Conservation (phyloP, 495 filamentous ascomycete genomes). For the Acidomyces sp. region DNA sequence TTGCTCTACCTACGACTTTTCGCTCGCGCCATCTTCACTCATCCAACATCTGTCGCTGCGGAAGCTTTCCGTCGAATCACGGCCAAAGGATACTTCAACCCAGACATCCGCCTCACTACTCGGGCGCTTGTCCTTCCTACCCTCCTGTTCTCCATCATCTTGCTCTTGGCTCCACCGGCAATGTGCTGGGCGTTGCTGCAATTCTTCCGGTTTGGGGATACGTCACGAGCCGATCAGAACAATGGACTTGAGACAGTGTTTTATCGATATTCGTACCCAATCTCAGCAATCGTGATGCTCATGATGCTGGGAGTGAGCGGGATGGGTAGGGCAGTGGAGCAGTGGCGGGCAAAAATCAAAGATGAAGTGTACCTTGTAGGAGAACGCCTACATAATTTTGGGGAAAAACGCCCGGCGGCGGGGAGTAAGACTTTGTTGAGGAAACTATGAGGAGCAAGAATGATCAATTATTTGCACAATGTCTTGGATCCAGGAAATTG, state of each 20-base stretch:
- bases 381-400: slow-evolving; percentile 85
- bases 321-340: slow-evolving; percentile 37
- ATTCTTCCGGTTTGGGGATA: background rate
- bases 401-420: slow-evolving; percentile 36
- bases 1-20: slow-evolving; percentile 82
- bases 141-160: slow-evolving; percentile 40
- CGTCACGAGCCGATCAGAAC: background rate
- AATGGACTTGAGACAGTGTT: slow-evolving; percentile 17
- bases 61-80: slow-evolving; percentile 62
- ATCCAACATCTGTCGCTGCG: slow-evolving; percentile 52
- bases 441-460: no score
- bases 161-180: slow-evolving; percentile 46
- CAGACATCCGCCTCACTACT: slow-evolving; percentile 65
- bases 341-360: slow-evolving; percentile 70
- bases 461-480: no score
- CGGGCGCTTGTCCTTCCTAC: slow-evolving; percentile 69
- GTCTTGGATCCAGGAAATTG: no score
- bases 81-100: slow-evolving; percentile 66
- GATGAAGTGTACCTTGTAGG: slow-evolving; percentile 97
- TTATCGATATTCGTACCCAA: slow-evolving; percentile 24
- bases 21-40: slow-evolving; percentile 53
- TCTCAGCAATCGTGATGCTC: slow-evolving; percentile 36
- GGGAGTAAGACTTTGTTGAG: slow-evolving; percentile 13
- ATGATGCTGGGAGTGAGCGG: slow-evolving; percentile 35
- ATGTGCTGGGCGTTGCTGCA: slow-evolving; percentile 36